Evolutionary conservation across 352 stramenopile genomes (phyloP), one percentile per base, ranked within the genome.

Genomic region (Phytophthora fragariae): DNA sequence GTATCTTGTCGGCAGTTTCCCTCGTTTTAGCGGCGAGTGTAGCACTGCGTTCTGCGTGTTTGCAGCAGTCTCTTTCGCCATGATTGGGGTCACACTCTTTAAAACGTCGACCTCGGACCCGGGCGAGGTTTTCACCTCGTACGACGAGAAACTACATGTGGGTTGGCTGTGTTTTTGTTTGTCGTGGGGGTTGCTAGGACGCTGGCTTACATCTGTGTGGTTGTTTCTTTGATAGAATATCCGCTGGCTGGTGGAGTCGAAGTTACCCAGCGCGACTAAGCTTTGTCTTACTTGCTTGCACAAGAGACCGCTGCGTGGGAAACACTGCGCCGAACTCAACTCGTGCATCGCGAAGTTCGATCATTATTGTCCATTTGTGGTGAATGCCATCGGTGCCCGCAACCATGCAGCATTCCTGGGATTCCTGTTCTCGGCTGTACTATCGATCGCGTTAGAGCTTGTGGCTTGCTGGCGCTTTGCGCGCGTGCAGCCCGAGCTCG

Each of bases 351-450:
- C 89, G 37, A 88, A 83, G 68, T 96, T 94, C 58, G 89, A 96
- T 64, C 89, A 96, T 69, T 94, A 95, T 62, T 96, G 89, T 24
- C 89, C 89, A 11, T 96, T 94, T 62, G 88, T 93, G 39, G 90
- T 93, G 50, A 99, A 97, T 83, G 99, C 95, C 65, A 93, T 99
- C 56, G 98, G 97, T 11, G 85, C 92, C 41, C 82, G 91, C 35
- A 99, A 99, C 85, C 95, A 99, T 82, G 72, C 84, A 49, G 93
- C 83, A 54, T 99, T 99, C 74, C 80, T 99, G 41, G 72, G 85
- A 4, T 99, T 99, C 80, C 79, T 99, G 35, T 72, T 92, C 54
- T 92, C 80, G 27, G 81, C 84, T 17, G 88, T 92, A 14, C 17
- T 83, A 10, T 84, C 79, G 3, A 93, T 95, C 62, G 69, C 57